Base-by-base conservation (phyloP, 805 yeast genomes). In the Torulaspora delbrueckii region DNA sequence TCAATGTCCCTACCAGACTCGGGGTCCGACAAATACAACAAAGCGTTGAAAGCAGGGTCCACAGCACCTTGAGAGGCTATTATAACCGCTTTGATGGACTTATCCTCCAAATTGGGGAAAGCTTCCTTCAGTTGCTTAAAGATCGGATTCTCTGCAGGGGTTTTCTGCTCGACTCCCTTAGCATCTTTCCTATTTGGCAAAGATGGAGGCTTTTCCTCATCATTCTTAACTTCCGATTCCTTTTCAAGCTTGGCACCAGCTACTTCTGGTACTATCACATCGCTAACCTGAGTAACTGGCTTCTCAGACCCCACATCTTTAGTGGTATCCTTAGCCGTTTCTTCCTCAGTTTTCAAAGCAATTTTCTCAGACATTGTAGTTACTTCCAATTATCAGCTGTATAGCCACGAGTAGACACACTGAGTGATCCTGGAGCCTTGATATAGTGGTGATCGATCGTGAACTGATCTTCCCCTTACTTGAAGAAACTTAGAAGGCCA, bases 41-140 rank as follows among this genome's bases (percentile, higher is more conserved):
- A 70, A 0, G 96, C 97, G 63, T 84, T 85, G 71, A 91, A 91
- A 1, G 96, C 95, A 1, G 86, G 82, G 56, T 88, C 96, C 36
- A 87, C 63, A 39, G 76, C 72, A 24, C 95, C 96, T 39, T 75
- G 78, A 14, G 95, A 80, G 2, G 98, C 98, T 61, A 93, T 86
- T 46, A 90, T 71, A 1, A 87, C 82, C 24, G 95, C 89, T 44
- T 81, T 79, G 51, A 87, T 73, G 56, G 81, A 77, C 50, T 80
- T 77, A 25, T 77, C 84, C 34, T 88, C 96, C 19, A 81, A 66
- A 13, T 72, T 69, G 1, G 99, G 98, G 64, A 91, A 91, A 0
- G 97, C 97, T 18, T 87, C 96, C 55, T 75, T 73, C 51, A 91
- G 72, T 34, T 86, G 82, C 40, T 75, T 70, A 40, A 58, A 51